Percentiles rank a stretch among this genome's conserved stretches.
These are phyloP conservation scores for Thymus quinquecostatus DNA, from an alignment of 257 asterid genomes.

Conservation along the genomic window DNA sequence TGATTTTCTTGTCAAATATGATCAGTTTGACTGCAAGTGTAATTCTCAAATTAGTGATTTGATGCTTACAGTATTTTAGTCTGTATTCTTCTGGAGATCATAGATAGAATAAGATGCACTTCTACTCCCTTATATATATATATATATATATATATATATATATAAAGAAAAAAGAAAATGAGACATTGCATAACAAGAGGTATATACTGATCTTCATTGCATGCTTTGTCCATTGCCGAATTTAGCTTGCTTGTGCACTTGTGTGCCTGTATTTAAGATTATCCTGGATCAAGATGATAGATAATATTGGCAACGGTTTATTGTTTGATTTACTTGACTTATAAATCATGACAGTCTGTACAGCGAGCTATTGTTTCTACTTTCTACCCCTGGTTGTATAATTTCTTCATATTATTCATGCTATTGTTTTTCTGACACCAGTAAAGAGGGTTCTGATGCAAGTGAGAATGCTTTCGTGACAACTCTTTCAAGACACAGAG, in stretches of 20 bases:
- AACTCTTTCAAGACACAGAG: constrained; percentile 78
- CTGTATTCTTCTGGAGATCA: background rate
- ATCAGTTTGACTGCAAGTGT: background rate
- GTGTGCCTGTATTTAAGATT: constrained; percentile 9
- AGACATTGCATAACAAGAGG: too few species aligned
- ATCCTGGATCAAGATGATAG: constrained; percentile 13
- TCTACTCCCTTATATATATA: background rate
- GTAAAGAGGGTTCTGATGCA: constrained; percentile 54
- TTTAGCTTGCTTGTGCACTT: constrained; percentile 23
- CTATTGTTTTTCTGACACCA: constrained; percentile 38
- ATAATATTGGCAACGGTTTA: background rate
- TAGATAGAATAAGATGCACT: constrained; percentile 5
- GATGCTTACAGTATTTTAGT: background rate
- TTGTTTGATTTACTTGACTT: constrained; percentile 19
- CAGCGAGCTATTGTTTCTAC: constrained; percentile 16
- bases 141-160: too few species aligned
- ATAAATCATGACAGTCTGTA: background rate
- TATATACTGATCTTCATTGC: constrained; percentile 12
- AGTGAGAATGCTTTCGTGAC: constrained; percentile 65
- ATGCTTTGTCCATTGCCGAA: constrained; percentile 10
- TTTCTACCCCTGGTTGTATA: constrained; percentile 25
- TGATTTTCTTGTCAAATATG: too few species aligned
- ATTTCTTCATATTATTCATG: constrained; percentile 1
- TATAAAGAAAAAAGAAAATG: too few species aligned
- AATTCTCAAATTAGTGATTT: background rate